A percentile compares a stretch with the other conserved stretches of the same genome.
phyloP scores from a whole-genome alignment of 2,329 filamentous ascomycete species.

The Dendryphion nanum region DNA sequence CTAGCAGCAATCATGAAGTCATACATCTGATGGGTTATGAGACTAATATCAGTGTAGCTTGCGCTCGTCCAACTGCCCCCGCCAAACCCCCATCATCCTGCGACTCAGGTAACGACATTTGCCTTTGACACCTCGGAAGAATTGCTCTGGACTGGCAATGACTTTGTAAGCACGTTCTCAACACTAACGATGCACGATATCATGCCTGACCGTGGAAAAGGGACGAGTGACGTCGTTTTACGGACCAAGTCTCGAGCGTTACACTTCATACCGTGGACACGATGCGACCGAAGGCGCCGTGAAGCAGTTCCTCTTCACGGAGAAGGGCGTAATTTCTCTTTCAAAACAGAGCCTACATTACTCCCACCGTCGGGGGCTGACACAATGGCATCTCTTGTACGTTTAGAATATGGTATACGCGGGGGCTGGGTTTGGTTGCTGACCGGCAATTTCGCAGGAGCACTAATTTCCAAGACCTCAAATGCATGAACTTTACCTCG shows the following conservation, averaged over 20 bases:
- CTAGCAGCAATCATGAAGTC: background rate
- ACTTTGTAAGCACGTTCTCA: constrained; percentile 63
- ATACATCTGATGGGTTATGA: background rate
- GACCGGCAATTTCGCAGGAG: constrained; percentile 56
- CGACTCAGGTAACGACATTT: constrained; percentile 73
- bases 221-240: constrained; percentile 88
- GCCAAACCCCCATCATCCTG: constrained; percentile 64
- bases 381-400: constrained; percentile 84
- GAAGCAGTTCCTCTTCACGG: constrained; percentile 85
- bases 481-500: constrained; percentile 93
- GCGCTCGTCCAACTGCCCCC: constrained; percentile 79
- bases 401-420: too few relatives aligned
- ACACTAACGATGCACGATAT: background rate
- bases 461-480: constrained; percentile 78
- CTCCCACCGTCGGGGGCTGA: constrained; percentile 75
- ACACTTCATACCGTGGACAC: constrained; percentile 88
- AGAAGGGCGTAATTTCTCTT: constrained; percentile 84
- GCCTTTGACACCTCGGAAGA: constrained; percentile 89
- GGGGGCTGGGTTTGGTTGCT: too few relatives aligned
- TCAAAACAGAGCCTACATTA: constrained; percentile 84
- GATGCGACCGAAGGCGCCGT: constrained; percentile 70
- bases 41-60: constrained; percentile 55
- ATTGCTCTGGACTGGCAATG: constrained; percentile 88
- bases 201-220: constrained; percentile 46
- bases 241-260: constrained; percentile 78